Evolutionary conservation across 2,329 filamentous ascomycete species (phyloP), one percentile per base, ranked within the genome.

Genomic region (Paracoccidioides brasiliensis): DNA sequence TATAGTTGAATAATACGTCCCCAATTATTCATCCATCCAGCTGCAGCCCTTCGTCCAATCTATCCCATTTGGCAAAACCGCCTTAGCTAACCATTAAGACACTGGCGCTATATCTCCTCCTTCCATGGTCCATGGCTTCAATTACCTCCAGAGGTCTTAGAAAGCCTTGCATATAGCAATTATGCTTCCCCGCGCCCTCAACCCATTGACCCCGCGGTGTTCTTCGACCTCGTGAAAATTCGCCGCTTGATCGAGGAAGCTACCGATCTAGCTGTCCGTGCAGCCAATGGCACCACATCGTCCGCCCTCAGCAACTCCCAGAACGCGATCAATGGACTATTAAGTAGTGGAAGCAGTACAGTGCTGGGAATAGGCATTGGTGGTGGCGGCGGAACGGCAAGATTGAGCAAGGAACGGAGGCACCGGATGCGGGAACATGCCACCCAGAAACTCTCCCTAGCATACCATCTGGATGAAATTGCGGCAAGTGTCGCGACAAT

Each of bases 91-190:
- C 8, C 32, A 56, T 28, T 54, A 62, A 91, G 88, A 69, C 86
- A 91, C 72, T 91, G 87, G 88, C 80, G 83, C 60, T 88, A 89
- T 69, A 90, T 93, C 57, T 90, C 86, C 28, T 86, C 84, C 33
- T 93, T 88, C 65, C 84, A 90, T 66, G 88, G 88, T 30, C 83
- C 86, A 62, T 93, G 88, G 88, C 80, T 90, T 12, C 84, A 89
- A 69, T 76, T 91, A 56, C 85, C 87, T 22, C 80, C 83, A 59
- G 87, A 91, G 69, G 80, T 90, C 56, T 82, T 94, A 70, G 85
- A 90, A 68, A 82, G 80, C 52, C 79, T 93, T 52, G 87, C 87
- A 55, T 82, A 88, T 72, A 83, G 82, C 68, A 93, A 91, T 72
- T 90, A 85, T 73, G 83, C 85, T 60, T 83, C 85, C 61, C 84